Evolutionary conservation across 371 early-diverging fungal species (phyloP).

Genomic region (Dichotomocladium elegans): DNA sequence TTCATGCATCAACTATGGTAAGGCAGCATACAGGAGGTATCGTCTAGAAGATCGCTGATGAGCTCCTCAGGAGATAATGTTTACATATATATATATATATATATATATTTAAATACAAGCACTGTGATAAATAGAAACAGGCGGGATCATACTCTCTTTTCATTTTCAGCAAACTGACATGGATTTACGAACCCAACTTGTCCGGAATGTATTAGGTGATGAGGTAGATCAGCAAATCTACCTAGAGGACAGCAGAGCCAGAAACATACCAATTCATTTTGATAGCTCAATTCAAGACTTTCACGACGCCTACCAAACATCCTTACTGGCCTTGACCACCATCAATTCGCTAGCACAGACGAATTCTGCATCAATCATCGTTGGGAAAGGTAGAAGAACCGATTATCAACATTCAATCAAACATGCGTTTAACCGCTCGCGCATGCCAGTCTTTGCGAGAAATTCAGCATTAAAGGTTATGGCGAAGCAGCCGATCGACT

Average conservation of each 20-base stretch:
- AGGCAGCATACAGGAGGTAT: no score
- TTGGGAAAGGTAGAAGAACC: slow-evolving; percentile 7
- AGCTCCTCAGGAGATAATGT: no score
- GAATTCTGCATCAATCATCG: slow-evolving; percentile 6
- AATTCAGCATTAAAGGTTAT: slow-evolving; percentile 12
- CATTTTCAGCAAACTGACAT: no score
- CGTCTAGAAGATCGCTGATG: no score
- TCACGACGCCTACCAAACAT: not conserved
- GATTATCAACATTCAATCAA: not conserved
- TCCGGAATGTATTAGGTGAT: not conserved
- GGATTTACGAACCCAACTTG: no score
- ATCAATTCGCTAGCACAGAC: slow-evolving; percentile 4
- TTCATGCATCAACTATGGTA: slow-evolving; percentile 27
- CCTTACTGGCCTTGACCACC: not conserved
- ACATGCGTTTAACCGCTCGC: not conserved
- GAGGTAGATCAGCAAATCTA: not conserved
- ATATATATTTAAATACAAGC: no score
- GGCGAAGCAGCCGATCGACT: slow-evolving; percentile 6
- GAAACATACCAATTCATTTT: no score
- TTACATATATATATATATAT: no score
- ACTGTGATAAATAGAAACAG: no score
- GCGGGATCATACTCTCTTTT: no score
- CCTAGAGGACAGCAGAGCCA: no score
- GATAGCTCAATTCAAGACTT: no score
- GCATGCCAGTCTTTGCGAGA: slow-evolving; percentile 8